Evolutionary conservation across 352 stramenopile genomes (phyloP).

Genomic region (Globisporangium acanthophoron): DNA sequence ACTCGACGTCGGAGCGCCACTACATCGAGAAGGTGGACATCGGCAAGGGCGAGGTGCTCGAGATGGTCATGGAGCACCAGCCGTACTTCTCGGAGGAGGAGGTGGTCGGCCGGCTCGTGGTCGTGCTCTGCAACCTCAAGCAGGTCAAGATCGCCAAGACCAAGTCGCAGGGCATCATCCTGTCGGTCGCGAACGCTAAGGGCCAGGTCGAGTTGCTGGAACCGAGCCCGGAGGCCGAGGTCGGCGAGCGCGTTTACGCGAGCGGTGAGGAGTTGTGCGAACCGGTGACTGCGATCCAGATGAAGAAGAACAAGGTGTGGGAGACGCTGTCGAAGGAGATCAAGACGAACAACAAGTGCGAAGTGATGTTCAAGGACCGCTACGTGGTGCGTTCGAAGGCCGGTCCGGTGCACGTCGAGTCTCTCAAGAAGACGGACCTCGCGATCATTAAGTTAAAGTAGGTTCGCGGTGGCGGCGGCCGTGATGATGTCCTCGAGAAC

Average conservation of each 20-base stretch:
- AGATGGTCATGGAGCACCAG: conserved; percentile 77
- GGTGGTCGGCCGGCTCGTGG: conserved; percentile 57
- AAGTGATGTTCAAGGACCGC: conserved; percentile 65
- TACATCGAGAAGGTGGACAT: conserved; percentile 77
- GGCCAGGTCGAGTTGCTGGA: conserved; percentile 61
- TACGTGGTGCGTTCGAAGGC: conserved; percentile 48
- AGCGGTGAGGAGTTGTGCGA: conserved; percentile 64
- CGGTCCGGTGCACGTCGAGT: conserved; percentile 54
- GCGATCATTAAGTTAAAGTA: conserved; percentile 18
- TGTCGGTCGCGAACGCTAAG: conserved; percentile 45
- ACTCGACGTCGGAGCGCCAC: conserved; percentile 65
- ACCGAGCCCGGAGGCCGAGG: conserved; percentile 47
- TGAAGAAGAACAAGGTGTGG: conserved; percentile 87
- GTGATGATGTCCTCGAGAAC: not conserved
- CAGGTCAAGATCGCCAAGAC: conserved; percentile 60
- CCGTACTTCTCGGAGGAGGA: conserved; percentile 74
- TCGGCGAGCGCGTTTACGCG: conserved; percentile 70
- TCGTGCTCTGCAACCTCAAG: conserved; percentile 77
- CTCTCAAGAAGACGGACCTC: conserved; percentile 45
- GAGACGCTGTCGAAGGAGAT: conserved; percentile 68
- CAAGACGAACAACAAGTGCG: conserved; percentile 72
- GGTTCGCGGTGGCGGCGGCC: not conserved
- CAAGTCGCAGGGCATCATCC: conserved; percentile 62
- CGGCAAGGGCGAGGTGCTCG: conserved; percentile 63
- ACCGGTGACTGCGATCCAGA: conserved; percentile 70